phyloP scores from a whole-genome alignment of 2,329 filamentous ascomycete species.

The Fusarium tuaranense region DNA sequence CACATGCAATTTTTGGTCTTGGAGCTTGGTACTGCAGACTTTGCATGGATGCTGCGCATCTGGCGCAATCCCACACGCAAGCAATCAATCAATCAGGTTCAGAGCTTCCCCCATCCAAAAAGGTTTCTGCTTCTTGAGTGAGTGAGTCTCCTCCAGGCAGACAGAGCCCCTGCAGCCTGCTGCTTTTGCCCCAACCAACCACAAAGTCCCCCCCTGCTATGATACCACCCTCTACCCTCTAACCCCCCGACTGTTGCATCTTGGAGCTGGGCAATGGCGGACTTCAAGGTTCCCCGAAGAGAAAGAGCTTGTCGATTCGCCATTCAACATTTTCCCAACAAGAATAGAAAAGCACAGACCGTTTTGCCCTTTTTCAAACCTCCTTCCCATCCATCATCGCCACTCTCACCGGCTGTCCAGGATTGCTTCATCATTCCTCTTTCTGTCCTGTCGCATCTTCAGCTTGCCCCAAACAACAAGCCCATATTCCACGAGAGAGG shows the following conservation, averaged over 20 bases:
- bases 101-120: conserved; percentile 7
- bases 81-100: background rate
- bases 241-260: no score
- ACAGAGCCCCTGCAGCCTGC: background rate
- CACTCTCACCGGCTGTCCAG: conserved; percentile 15
- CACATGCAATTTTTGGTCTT: background rate
- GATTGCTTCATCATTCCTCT: background rate
- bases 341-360: conserved; percentile 6
- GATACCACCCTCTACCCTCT: conserved; percentile 11
- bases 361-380: background rate
- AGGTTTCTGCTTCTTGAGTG: background rate
- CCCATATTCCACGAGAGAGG: no score
- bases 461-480: conserved; percentile 5
- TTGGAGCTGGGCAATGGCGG: background rate
- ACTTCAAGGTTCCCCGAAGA: background rate
- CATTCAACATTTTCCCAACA: conserved; percentile 21
- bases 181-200: conserved; percentile 23
- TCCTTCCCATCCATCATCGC: conserved; percentile 11
- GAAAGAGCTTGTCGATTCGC: background rate
- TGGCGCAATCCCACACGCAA: background rate
- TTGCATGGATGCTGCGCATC: conserved; percentile 1
- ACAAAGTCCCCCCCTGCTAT: conserved; percentile 21
- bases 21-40: background rate
- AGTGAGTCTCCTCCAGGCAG: background rate
- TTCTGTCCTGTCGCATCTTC: conserved; percentile 5